Percentiles rank a stretch among this genome's conserved stretches.
Conservation (phyloP, 2,329 filamentous ascomycete species). For the Raffaelea deltoideospora region DNA sequence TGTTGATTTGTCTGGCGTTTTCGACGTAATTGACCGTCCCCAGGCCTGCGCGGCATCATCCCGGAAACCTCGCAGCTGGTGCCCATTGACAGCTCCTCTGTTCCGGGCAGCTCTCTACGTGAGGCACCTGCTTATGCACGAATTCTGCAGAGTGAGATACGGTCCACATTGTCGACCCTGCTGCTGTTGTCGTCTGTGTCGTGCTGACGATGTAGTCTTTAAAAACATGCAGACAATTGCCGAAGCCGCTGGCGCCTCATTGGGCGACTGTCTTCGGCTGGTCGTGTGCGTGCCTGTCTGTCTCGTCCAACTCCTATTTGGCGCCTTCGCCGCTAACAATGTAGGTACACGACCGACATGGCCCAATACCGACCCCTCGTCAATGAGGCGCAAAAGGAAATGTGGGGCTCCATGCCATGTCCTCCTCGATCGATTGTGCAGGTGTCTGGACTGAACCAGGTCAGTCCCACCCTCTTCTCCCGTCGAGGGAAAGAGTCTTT, state of each 20-base stretch:
- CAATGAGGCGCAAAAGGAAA: neutral
- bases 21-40: neutral
- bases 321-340: neutral
- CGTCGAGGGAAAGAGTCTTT: too few relatives aligned
- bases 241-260: neutral
- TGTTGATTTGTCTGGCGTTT: too few relatives aligned
- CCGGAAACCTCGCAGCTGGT: neutral
- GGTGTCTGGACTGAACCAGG: neutral
- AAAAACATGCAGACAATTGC: neutral
- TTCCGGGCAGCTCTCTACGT: neutral
- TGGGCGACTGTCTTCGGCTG: neutral
- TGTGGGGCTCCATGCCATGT: neutral
- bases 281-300: neutral
- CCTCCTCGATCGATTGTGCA: neutral
- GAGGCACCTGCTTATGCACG: neutral
- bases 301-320: neutral
- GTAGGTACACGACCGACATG: neutral
- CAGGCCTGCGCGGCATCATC: neutral
- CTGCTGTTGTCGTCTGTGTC: neutral
- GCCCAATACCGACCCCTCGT: neutral
- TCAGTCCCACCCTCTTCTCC: neutral
- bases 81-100: neutral
- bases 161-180: neutral
- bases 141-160: neutral
- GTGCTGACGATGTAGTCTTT: neutral